Evolutionary conservation across 352 stramenopile genomes (phyloP).

Genomic region (Phytopythium vexans): DNA sequence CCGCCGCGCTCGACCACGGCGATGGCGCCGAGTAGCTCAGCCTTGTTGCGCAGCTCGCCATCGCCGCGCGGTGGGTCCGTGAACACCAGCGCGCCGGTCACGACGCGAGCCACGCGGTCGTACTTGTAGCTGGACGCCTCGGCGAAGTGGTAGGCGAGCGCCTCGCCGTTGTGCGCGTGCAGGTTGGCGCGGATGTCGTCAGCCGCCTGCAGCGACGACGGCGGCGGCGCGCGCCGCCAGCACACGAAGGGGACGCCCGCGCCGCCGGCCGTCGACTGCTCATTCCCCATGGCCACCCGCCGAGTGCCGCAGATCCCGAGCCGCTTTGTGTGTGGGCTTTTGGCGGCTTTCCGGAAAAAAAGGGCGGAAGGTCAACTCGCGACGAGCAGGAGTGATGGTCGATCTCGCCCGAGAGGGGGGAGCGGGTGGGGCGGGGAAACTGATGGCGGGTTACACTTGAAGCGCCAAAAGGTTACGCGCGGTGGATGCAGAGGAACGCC

Average conservation of each 20-base stretch:
- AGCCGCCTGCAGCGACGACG: constrained; percentile 5
- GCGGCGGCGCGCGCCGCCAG: constrained; percentile 35
- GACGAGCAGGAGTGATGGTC: too few species aligned
- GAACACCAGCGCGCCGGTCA: constrained; percentile 52
- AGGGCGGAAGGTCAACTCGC: too few species aligned
- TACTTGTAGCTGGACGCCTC: constrained; percentile 84
- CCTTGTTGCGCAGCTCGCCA: constrained; percentile 57
- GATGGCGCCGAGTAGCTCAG: constrained; percentile 58
- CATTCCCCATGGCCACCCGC: constrained; percentile 40
- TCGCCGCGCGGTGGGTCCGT: constrained; percentile 68
- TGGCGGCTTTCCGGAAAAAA: too few species aligned
- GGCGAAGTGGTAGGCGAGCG: constrained; percentile 64
- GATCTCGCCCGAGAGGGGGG: too few species aligned
- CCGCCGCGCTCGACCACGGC: constrained; percentile 76
- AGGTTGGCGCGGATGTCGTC: constrained; percentile 23
- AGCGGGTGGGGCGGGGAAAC: too few species aligned
- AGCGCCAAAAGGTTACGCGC: too few species aligned
- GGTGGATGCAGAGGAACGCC: too few species aligned
- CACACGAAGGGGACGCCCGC: constrained; percentile 71
- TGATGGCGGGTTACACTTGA: too few species aligned
- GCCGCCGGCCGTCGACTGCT: constrained; percentile 38
- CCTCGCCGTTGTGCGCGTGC: constrained; percentile 25
- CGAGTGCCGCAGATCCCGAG: background rate
- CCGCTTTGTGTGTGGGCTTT: background rate
- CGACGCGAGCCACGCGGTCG: constrained; percentile 48